Percentiles rank a stretch among this genome's conserved stretches.
Evolutionary conservation across 495 filamentous ascomycete species (phyloP).

Genomic region (Aspergillus ostianus): DNA sequence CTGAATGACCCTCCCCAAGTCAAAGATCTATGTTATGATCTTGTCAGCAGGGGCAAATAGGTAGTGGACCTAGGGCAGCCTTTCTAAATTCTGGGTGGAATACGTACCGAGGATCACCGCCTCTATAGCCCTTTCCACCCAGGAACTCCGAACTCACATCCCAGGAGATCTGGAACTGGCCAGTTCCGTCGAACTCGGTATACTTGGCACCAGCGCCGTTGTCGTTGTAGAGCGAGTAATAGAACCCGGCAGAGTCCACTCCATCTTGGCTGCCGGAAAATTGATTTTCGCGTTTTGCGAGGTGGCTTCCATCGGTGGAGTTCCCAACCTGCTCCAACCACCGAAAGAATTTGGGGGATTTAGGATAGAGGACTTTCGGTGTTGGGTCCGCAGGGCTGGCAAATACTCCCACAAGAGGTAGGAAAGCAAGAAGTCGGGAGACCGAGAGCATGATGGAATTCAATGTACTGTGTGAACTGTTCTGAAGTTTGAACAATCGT

Average conservation of each 20-base stretch:
- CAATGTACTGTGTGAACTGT: too few relatives aligned
- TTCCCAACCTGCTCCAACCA: neutral
- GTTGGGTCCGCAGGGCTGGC: neutral
- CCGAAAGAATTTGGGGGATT: neutral
- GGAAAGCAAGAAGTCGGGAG: neutral
- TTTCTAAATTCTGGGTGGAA: neutral
- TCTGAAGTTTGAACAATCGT: too few relatives aligned
- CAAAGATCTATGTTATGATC: neutral
- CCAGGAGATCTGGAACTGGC: slow-evolving; percentile 2
- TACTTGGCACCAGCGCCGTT: slow-evolving; percentile 3
- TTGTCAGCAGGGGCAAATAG: too few relatives aligned
- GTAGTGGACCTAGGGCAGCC: neutral
- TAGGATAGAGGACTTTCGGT: neutral
- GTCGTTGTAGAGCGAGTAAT: slow-evolving; percentile 7
- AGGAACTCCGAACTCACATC: neutral
- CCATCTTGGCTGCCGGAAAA: slow-evolving; percentile 1
- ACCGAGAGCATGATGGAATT: neutral
- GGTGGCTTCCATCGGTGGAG: neutral
- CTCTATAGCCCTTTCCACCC: neutral
- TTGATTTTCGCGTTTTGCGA: slow-evolving; percentile 14
- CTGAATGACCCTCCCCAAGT: slow-evolving; percentile 2
- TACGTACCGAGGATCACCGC: neutral
- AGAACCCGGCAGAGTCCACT: slow-evolving; percentile 1
- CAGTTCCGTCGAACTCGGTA: slow-evolving; percentile 3
- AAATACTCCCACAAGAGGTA: neutral